Evolutionary conservation across 2,329 filamentous ascomycete genomes (phyloP).

Genomic region (Talaromyces sp.): DNA sequence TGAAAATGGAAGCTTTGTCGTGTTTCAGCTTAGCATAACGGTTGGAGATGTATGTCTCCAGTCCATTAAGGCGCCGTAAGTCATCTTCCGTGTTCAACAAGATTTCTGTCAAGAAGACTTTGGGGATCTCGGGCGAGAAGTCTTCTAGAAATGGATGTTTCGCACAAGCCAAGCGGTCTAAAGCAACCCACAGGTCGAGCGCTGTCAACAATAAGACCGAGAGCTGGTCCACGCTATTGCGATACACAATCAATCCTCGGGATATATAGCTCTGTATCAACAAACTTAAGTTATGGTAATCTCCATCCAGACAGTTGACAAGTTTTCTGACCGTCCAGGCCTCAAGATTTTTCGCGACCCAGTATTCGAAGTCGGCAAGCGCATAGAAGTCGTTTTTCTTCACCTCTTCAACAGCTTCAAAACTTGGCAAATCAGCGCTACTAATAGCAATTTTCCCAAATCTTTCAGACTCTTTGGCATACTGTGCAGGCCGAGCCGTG

Average conservation of each 20-base stretch:
- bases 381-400: neutral
- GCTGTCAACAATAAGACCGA: neutral
- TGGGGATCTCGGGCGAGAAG: neutral
- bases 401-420: neutral
- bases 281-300: neutral
- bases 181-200: neutral
- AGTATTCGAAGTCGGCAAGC: neutral
- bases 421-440: neutral
- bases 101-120: neutral
- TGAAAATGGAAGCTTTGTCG: neutral
- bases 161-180: neutral
- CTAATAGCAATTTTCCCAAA: neutral
- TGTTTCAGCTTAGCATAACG: neutral
- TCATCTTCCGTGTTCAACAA: neutral
- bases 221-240: neutral
- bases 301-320: neutral
- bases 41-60: neutral
- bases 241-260: neutral
- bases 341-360: neutral
- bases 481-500: neutral
- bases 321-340: neutral
- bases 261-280: neutral
- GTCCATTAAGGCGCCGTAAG: neutral
- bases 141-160: neutral
- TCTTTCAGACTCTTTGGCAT: neutral